Evolutionary conservation across 2,329 filamentous ascomycete genomes (phyloP).

Genomic region (Aspergillus phoenicis): DNA sequence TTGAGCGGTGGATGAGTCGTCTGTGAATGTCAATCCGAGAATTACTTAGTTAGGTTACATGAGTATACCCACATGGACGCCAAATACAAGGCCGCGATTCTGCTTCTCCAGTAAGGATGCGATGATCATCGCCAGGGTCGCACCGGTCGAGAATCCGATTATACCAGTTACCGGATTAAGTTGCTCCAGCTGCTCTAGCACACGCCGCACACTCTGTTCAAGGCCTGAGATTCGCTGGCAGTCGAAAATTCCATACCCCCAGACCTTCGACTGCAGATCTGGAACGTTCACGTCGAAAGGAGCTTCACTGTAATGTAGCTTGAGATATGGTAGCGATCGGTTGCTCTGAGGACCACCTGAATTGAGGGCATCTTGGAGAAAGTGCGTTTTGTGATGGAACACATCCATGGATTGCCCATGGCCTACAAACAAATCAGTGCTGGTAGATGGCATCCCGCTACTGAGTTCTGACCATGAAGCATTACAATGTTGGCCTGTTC

Average conservation of each 20-base stretch:
- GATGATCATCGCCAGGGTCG: conserved; percentile 1
- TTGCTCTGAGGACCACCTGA: background rate
- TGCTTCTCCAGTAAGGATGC: background rate
- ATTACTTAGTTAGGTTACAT: background rate
- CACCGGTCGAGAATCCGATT: conserved; percentile 5
- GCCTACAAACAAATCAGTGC: background rate
- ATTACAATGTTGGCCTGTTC: background rate
- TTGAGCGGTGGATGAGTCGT: conserved; percentile 7
- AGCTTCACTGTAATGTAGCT: background rate
- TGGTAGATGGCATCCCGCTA: background rate
- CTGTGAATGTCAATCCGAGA: background rate
- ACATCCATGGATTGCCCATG: background rate
- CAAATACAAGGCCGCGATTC: background rate
- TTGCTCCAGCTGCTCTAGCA: background rate
- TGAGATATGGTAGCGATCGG: background rate
- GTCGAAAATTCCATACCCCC: background rate
- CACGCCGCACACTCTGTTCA: background rate
- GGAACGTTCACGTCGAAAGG: background rate
- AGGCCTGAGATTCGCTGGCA: background rate
- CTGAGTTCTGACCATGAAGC: background rate
- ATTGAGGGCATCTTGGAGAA: background rate
- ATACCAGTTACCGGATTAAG: conserved; percentile 7
- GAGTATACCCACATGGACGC: background rate
- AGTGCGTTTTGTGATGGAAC: background rate
- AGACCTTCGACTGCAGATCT: background rate